phyloP scores from a whole-genome alignment of 371 early-diverging fungal genomes.

The Mortierella sp. region DNA sequence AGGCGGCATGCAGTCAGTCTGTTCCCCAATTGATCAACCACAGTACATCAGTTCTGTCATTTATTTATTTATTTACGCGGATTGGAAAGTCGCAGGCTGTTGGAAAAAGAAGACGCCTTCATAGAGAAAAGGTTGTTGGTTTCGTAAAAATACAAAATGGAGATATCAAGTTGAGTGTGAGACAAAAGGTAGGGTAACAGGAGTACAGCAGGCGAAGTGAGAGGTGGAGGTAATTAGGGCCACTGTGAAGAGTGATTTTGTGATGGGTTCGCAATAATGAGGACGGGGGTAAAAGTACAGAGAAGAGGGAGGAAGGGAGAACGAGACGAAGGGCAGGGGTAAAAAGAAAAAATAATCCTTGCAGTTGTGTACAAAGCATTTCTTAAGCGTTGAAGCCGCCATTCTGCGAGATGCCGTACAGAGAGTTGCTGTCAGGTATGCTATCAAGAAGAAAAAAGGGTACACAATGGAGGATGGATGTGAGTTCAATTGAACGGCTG shows the following conservation, averaged over 20 bases:
- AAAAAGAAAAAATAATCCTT: background rate
- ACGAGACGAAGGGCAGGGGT: background rate
- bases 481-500: background rate
- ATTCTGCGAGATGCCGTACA: background rate
- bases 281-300: background rate
- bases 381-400: background rate
- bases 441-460: background rate
- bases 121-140: background rate
- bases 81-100: background rate
- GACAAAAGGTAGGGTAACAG: background rate
- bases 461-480: background rate
- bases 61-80: background rate
- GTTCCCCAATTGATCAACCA: too few species aligned
- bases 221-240: background rate
- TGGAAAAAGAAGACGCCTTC: background rate
- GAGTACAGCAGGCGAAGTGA: background rate
- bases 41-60: too few species aligned
- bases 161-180: background rate
- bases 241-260: background rate
- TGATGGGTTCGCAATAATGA: background rate
- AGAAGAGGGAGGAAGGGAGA: background rate
- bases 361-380: background rate
- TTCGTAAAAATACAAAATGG: constrained; percentile 6
- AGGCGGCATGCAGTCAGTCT: too few species aligned
- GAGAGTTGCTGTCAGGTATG: constrained; percentile 11